Conservation (phyloP, 2,329 filamentous ascomycete species). For the Pyrenophora teres region DNA sequence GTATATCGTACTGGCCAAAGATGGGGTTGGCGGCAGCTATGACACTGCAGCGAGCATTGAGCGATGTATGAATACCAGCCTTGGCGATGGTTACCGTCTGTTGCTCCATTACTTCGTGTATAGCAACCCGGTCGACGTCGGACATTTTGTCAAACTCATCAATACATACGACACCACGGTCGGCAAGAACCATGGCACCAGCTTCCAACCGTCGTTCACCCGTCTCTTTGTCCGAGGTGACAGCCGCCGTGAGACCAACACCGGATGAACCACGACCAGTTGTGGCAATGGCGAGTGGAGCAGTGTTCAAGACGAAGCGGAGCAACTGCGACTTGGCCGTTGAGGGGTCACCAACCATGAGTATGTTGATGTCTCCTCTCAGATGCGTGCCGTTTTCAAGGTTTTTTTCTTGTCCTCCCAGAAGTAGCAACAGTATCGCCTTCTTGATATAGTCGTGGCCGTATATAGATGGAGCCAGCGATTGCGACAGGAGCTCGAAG, state of each 20-base stretch:
- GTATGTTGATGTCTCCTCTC: slow-evolving; percentile 97
- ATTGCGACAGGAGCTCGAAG: slow-evolving; percentile 91
- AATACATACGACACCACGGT: slow-evolving; percentile 96
- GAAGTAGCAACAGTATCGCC: slow-evolving; percentile 90
- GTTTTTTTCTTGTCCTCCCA: slow-evolving; percentile 98
- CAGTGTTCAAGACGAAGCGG: slow-evolving; percentile 95
- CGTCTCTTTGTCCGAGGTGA: slow-evolving; percentile 96
- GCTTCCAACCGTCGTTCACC: slow-evolving; percentile 93
- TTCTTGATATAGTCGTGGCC: slow-evolving; percentile 98
- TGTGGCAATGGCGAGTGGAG: slow-evolving; percentile 92
- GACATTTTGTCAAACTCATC: slow-evolving; percentile 99
- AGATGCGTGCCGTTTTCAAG: slow-evolving; percentile 96
- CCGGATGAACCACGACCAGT: slow-evolving; percentile 96
- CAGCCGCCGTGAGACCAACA: slow-evolving; percentile 94
- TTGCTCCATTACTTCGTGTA: slow-evolving; percentile 99
- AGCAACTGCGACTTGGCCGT: slow-evolving; percentile 98
- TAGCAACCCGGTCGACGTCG: slow-evolving; percentile 94
- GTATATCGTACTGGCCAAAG: slow-evolving; percentile 96
- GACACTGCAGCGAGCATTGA: slow-evolving; percentile 96
- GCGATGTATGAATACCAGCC: slow-evolving; percentile 94
- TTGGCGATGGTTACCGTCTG: slow-evolving; percentile 99
- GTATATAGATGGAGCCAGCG: slow-evolving; percentile 92
- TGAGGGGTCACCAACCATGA: slow-evolving; percentile 98
- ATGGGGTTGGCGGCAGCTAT: slow-evolving; percentile 96
- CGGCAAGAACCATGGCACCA: slow-evolving; percentile 97